Conservation (phyloP, 108 stramenopile species). For the Pseudonitzschia multiseries region DNA sequence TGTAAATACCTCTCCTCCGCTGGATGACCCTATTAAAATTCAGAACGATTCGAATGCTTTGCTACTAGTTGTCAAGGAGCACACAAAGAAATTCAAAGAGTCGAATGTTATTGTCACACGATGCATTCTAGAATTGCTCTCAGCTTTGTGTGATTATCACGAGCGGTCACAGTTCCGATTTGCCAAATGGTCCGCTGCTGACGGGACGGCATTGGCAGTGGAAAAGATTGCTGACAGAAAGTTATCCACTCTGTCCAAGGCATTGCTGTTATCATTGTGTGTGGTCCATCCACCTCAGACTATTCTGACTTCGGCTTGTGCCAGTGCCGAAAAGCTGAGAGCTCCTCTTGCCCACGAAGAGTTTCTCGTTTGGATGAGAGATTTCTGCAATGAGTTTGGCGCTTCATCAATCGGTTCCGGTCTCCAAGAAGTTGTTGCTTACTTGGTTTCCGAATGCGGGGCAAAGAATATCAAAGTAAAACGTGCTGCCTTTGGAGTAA, state of each 20-base stretch:
- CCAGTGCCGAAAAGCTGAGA: constrained; percentile 47
- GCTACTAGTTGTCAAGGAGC: constrained; percentile 62
- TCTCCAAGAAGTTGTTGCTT: constrained; percentile 49
- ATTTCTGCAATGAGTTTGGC: constrained; percentile 73
- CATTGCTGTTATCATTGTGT: constrained; percentile 55
- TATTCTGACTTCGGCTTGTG: constrained; percentile 37
- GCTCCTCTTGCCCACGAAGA: constrained; percentile 78
- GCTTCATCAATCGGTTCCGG: constrained; percentile 45
- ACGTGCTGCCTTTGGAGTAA: constrained; percentile 50
- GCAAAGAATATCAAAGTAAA: constrained; percentile 74
- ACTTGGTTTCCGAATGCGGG: constrained; percentile 33
- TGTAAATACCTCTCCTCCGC: constrained; percentile 31
- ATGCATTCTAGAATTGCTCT: constrained; percentile 61
- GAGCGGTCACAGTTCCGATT: constrained; percentile 29
- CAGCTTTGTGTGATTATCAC: constrained; percentile 50
- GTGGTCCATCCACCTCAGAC: constrained; percentile 51
- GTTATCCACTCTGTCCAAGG: constrained; percentile 42
- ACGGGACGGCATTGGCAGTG: constrained; percentile 50
- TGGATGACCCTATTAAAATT: constrained; percentile 11
- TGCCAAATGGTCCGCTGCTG: constrained; percentile 37
- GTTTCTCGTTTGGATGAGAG: constrained; percentile 52
- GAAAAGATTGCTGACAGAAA: constrained; percentile 86
- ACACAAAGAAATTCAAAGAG: constrained; percentile 79
- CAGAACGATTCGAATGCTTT: constrained; percentile 35
- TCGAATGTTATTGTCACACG: constrained; percentile 79